Evolutionary conservation across 306 rosid genomes (phyloP).

Genomic region (Adenanthera pavonina): DNA sequence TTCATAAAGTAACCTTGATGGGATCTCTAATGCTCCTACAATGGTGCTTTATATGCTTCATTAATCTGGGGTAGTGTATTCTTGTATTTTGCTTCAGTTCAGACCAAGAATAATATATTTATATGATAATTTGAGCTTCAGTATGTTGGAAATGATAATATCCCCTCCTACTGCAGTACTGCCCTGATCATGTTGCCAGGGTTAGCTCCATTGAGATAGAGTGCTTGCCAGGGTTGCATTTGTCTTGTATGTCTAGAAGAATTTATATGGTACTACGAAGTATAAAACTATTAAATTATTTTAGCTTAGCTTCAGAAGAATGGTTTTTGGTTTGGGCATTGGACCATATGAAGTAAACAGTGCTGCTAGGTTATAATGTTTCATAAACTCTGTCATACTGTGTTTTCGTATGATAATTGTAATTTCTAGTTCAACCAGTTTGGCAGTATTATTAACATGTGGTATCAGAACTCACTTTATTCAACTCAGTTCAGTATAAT

Average conservation of each 20-base stretch:
- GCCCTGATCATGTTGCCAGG: background rate
- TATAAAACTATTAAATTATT: background rate
- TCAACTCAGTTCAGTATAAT: too few species aligned
- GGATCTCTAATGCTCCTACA: slow-evolving; percentile 8
- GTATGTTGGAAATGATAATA: background rate
- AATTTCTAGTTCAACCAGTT: slow-evolving; percentile 22
- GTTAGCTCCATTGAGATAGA: background rate
- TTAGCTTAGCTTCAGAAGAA: slow-evolving; percentile 6
- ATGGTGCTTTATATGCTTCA: slow-evolving; percentile 1
- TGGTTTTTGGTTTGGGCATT: background rate
- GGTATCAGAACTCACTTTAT: too few species aligned
- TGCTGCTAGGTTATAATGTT: slow-evolving; percentile 7
- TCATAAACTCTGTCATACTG: background rate
- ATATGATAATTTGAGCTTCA: slow-evolving; percentile 5
- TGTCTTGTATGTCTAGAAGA: slow-evolving; percentile 6
- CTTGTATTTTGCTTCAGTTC: background rate
- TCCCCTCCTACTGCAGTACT: too few species aligned
- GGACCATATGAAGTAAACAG: background rate
- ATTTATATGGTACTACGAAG: slow-evolving; percentile 1
- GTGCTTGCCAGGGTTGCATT: background rate
- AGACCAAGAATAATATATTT: slow-evolving; percentile 14
- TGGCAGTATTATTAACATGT: background rate
- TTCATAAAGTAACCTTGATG: background rate
- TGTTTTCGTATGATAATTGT: slow-evolving; percentile 6
- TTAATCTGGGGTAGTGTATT: slow-evolving; percentile 6